These are phyloP conservation scores for Coemansia sp. DNA, from an alignment of 192 early-diverging fungal species.

Conservation along the genomic window DNA sequence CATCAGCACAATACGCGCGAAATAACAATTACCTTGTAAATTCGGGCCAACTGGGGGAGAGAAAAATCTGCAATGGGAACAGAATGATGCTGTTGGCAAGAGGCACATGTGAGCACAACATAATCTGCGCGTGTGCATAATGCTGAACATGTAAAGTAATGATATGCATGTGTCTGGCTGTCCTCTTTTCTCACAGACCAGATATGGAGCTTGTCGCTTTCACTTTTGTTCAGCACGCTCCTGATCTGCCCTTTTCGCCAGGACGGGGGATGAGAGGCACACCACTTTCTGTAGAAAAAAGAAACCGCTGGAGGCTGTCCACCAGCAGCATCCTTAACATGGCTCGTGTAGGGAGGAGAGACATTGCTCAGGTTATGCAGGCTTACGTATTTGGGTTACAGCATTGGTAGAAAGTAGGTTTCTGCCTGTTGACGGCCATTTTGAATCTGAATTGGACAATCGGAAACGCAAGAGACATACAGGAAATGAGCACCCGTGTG, in stretches of 20 bases:
- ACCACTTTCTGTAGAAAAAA: too few species aligned
- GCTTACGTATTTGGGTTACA: slow-evolving; percentile 2
- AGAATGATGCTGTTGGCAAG: background rate
- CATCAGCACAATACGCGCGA: background rate
- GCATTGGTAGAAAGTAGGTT: background rate
- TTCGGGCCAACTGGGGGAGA: background rate
- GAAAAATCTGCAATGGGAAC: too few species aligned
- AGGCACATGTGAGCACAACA: background rate
- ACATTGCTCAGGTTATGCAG: background rate
- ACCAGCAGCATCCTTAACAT: too few species aligned
- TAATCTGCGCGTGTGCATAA: background rate
- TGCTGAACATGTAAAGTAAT: background rate
- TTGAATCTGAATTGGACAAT: slow-evolving; percentile 6
- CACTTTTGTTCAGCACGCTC: background rate
- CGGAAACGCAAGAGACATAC: background rate
- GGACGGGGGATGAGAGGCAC: too few species aligned
- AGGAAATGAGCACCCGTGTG: background rate
- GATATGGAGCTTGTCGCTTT: background rate
- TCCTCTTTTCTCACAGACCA: background rate
- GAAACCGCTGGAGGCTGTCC: too few species aligned
- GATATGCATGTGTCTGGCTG: background rate
- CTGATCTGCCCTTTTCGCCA: too few species aligned
- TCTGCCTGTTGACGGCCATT: background rate
- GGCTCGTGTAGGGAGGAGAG: too few species aligned
- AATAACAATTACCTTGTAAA: background rate